A percentile compares a stretch with the other conserved stretches of the same genome.
These are phyloP conservation scores for Jaenimonas drosophilae DNA, from an alignment of 208 protist species.

Conservation along the genomic window DNA sequence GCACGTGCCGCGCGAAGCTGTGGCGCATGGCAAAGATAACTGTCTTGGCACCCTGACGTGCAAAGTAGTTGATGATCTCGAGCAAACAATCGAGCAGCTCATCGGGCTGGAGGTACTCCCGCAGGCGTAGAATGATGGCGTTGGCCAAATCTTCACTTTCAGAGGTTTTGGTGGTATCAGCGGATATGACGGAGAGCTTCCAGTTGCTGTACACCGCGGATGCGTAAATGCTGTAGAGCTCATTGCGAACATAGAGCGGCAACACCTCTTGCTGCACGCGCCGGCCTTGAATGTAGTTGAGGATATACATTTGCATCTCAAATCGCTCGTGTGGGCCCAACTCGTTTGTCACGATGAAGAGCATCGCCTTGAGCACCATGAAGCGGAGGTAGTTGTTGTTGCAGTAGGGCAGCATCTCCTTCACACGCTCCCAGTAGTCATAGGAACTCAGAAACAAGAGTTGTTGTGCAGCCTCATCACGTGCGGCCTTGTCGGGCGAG, in stretches of 20 bases:
- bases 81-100: conserved; percentile 65
- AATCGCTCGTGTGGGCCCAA: conserved; percentile 66
- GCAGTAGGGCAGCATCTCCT: conserved; percentile 30
- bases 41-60: conserved; percentile 31
- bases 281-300: conserved; percentile 36
- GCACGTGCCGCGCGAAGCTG: conserved; percentile 32
- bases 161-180: conserved; percentile 1
- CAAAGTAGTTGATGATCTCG: conserved; percentile 66
- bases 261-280: conserved; percentile 24
- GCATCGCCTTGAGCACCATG: conserved; percentile 69
- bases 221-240: conserved; percentile 62
- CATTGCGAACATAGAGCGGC: conserved; percentile 48
- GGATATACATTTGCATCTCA: conserved; percentile 51
- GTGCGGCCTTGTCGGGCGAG: conserved; percentile 37
- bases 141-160: neutral
- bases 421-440: conserved; percentile 67
- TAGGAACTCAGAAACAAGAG: conserved; percentile 74
- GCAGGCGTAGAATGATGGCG: conserved; percentile 12
- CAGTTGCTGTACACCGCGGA: conserved; percentile 70
- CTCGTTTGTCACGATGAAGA: conserved; percentile 84
- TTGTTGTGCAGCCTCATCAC: conserved; percentile 39
- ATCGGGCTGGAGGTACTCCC: conserved; percentile 24
- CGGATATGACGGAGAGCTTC: conserved; percentile 39
- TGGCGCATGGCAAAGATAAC: conserved; percentile 28
- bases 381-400: conserved; percentile 72